phyloP scores from a whole-genome alignment of 1,284 basidiomycete genomes.

The Chalciporus sp. region DNA sequence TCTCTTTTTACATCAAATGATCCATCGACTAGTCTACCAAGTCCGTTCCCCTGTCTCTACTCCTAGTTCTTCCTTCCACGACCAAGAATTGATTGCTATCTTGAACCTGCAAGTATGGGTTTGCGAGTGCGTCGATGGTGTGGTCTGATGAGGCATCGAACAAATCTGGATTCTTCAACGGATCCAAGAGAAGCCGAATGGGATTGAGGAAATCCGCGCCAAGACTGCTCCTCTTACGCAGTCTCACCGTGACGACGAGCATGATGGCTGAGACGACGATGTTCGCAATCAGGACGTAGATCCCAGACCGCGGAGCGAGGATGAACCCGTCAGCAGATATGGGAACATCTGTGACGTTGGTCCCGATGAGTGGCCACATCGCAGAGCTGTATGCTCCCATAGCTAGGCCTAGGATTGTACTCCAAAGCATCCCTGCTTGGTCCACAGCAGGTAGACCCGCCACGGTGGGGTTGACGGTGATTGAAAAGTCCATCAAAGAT shows the following conservation, averaged over 20 bases:
- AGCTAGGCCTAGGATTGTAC: conserved; percentile 8
- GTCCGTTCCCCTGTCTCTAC: background rate
- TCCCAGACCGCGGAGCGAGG: conserved; percentile 3
- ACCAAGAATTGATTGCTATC: background rate
- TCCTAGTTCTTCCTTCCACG: background rate
- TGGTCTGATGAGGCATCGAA: background rate
- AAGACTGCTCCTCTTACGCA: background rate
- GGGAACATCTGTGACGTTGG: background rate
- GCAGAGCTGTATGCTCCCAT: conserved; percentile 10
- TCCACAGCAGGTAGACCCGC: no score
- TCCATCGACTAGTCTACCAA: no score
- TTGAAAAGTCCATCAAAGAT: conserved; percentile 5
- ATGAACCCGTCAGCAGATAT: background rate
- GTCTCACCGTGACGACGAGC: background rate
- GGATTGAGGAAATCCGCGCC: background rate
- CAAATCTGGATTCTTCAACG: background rate
- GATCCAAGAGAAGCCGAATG: background rate
- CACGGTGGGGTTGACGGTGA: no score
- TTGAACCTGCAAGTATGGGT: conserved; percentile 8
- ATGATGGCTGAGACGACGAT: conserved; percentile 9
- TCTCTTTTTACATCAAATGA: no score
- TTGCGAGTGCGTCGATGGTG: conserved; percentile 12
- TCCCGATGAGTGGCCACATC: background rate
- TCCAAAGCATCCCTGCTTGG: background rate
- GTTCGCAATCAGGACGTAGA: conserved; percentile 12